Percentiles rank a stretch among this genome's conserved stretches.
phyloP scores from a whole-genome alignment of 2,329 filamentous ascomycete genomes.

The Hymenoscyphus occultus region DNA sequence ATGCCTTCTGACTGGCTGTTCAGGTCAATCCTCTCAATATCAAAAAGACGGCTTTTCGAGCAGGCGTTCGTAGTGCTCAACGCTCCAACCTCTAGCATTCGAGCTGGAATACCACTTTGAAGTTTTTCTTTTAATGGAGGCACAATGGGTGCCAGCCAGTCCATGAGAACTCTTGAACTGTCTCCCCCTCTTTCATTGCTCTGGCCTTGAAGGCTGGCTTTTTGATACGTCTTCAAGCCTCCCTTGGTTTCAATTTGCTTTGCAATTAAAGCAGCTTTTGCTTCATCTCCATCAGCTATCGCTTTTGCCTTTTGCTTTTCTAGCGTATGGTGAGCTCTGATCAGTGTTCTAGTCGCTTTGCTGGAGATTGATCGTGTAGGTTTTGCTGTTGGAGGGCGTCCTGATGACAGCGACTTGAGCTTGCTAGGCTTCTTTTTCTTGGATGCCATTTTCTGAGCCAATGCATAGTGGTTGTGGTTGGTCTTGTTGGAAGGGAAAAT shows the following conservation, averaged over 20 bases:
- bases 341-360: conserved; percentile 61
- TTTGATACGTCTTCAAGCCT: conserved; percentile 62
- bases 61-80: conserved; percentile 83
- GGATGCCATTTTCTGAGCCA: conserved; percentile 41
- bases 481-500: neutral
- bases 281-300: conserved; percentile 49
- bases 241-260: conserved; percentile 56
- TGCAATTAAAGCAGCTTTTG: conserved; percentile 45
- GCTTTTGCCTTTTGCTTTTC: conserved; percentile 61
- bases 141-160: conserved; percentile 52
- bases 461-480: conserved; percentile 11
- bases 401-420: conserved; percentile 47
- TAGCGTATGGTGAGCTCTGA: conserved; percentile 63
- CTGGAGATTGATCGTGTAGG: conserved; percentile 58
- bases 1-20: conserved; percentile 83
- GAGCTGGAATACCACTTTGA: conserved; percentile 41
- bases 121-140: conserved; percentile 28
- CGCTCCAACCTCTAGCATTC: conserved; percentile 85
- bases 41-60: conserved; percentile 66
- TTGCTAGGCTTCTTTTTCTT: conserved; percentile 46
- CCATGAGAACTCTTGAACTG: conserved; percentile 60
- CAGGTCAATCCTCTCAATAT: conserved; percentile 82
- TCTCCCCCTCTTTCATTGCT: conserved; percentile 64
- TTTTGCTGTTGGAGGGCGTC: conserved; percentile 53
- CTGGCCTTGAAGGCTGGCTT: conserved; percentile 67